A percentile compares a stretch with the other conserved stretches of the same genome.
These are phyloP conservation scores for Cardamine resedifolia DNA, from an alignment of 345 rosid genomes.

Conservation along the genomic window DNA sequence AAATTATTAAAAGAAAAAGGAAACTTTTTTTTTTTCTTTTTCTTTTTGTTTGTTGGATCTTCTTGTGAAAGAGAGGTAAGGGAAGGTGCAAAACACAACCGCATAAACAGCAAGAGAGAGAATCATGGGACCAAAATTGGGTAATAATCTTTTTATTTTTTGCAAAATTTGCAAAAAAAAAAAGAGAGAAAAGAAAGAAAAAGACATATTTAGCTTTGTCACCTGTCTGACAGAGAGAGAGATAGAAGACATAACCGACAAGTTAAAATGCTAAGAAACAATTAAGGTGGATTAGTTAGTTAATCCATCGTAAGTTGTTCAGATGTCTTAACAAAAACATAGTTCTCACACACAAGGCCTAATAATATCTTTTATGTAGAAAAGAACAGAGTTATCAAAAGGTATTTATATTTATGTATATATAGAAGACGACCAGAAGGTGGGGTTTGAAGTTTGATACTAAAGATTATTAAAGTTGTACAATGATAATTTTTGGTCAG, in stretches of 20 bases:
- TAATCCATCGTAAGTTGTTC: conserved; percentile 36
- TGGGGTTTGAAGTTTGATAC: conserved; percentile 13
- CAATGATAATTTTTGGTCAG: conserved; percentile 24
- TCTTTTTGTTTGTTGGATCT: conserved; percentile 10
- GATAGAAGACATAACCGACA: conserved; percentile 25
- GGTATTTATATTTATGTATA: not conserved
- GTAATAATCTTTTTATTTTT: conserved; percentile 27
- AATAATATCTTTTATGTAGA: conserved; percentile 8
- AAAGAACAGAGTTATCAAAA: conserved; percentile 4
- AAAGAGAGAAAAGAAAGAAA: conserved; percentile 22
- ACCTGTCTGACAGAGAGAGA: conserved; percentile 11
- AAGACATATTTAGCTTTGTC: conserved; percentile 35
- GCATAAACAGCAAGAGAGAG: conserved; percentile 41
- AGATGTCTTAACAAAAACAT: conserved; percentile 25
- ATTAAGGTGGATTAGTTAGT: conserved; percentile 37
- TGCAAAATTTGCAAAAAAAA: conserved; percentile 39
- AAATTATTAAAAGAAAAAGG: conserved; percentile 33
- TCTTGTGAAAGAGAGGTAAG: conserved; percentile 47
- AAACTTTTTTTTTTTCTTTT: not conserved
- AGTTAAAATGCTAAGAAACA: conserved; percentile 15
- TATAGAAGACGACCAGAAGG: not conserved
- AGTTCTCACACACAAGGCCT: not conserved
- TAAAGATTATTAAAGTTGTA: conserved; percentile 27
- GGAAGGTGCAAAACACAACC: conserved; percentile 44
- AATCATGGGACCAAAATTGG: conserved; percentile 48